A percentile compares a stretch with the other conserved stretches of the same genome.
Conservation (phyloP, 768 basidiomycete species). For the Coprinellus aureogranulatus region DNA sequence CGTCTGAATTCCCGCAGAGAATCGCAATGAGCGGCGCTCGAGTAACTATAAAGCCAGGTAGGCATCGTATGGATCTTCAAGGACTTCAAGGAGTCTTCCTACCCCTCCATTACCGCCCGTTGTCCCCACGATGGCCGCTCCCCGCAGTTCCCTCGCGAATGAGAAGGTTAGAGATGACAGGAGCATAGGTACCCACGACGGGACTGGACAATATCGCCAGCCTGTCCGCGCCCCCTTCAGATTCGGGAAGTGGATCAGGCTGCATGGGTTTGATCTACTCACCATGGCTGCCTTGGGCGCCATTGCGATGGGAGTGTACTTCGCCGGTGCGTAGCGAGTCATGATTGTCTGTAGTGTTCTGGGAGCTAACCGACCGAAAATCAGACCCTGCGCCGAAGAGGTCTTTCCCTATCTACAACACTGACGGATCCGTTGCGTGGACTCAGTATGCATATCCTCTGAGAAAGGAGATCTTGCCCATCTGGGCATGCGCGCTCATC, state of each 20-base stretch:
- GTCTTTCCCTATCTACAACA: slow-evolving; percentile 43
- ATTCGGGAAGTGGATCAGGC: slow-evolving; percentile 39
- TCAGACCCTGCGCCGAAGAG: slow-evolving; percentile 42
- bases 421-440: slow-evolving; percentile 48
- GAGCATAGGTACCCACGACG: not conserved
- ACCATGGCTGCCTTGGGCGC: slow-evolving; percentile 60
- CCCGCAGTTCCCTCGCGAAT: not conserved
- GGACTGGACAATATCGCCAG: not conserved
- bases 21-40: too few relatives aligned
- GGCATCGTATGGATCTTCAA: too few relatives aligned
- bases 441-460: slow-evolving; percentile 53
- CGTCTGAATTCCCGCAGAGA: too few relatives aligned
- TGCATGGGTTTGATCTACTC: slow-evolving; percentile 50
- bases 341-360: not conserved
- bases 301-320: slow-evolving; percentile 51
- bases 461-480: slow-evolving; percentile 52
- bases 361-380: not conserved
- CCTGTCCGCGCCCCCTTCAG: slow-evolving; percentile 28
- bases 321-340: slow-evolving; percentile 34
- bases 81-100: too few relatives aligned
- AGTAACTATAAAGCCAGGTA: too few relatives aligned
- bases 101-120: too few relatives aligned
- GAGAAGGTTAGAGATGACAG: not conserved
- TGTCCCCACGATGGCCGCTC: too few relatives aligned
- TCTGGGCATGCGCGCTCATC: slow-evolving; percentile 51